Base-by-base conservation (phyloP, 768 basidiomycete genomes). In the Amanita phalloides region DNA sequence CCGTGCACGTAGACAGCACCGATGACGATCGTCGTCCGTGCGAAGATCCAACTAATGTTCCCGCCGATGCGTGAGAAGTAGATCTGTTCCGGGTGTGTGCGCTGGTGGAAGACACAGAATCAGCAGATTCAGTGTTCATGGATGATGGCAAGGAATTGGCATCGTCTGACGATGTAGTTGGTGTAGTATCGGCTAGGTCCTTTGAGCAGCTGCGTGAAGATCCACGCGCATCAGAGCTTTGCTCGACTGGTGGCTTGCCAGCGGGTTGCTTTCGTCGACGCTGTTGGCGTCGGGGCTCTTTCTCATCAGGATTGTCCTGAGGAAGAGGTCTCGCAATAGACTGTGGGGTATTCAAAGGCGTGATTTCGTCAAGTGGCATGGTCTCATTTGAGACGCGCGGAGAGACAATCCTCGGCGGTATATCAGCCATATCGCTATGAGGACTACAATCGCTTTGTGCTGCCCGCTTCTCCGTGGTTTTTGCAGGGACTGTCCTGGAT, bases 1-100 rank as follows among this genome's bases (percentile, higher is more conserved):
- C 64, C 2, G 74, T 75, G 37, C 61, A 60, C 32, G 66, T 63
- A 7, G 72, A 72, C 23, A 61, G 52, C n/a, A 73, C 67, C 20
- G 73, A 75, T 30, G 61, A 54, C 26, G 68, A 72, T 45, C 71
- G 69, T 42, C 65, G 57, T 35, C 48, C 53, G 10, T 57, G 58
- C 20, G 51, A 55, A 10, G 62, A 58, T 10, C 61, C 65, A 21
- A 69, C 58, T 3, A 69, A 51, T 6, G 62, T 73, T 53, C 67
- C 64, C 28, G 64, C 61, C n/a, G 70, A 71, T 9, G 66, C 64
- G 45, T 70, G 64, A 11, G 71, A 72, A 17, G 61, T 66, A 10
- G 71, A 72, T 37, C 72, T 61, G 49, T 66, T 67, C 48, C 69
- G 64, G 33, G 67, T 63, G 58, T 71, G 66, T 36, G 61, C 6